A percentile compares a stretch with the other conserved stretches of the same genome.
Evolutionary conservation across 192 early-diverging fungal species (phyloP).

Genomic region (Podila epicladia): DNA sequence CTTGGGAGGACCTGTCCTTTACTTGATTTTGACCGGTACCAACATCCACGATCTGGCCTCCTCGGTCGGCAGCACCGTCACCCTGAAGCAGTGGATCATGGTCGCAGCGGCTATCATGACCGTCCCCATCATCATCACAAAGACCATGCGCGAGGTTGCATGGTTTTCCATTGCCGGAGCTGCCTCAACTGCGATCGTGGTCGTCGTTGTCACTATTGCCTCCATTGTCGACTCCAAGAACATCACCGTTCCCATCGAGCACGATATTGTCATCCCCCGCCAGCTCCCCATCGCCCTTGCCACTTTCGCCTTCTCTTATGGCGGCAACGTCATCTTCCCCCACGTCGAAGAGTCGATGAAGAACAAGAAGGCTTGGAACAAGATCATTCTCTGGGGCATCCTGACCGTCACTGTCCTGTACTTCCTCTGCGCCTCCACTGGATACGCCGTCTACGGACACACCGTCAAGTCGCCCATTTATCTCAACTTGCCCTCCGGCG

Average conservation of each 20-base stretch:
- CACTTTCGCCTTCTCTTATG: conserved; percentile 74
- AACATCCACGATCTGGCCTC: conserved; percentile 65
- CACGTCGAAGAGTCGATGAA: conserved; percentile 78
- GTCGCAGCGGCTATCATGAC: conserved; percentile 62
- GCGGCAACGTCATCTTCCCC: conserved; percentile 79
- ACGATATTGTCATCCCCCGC: conserved; percentile 56
- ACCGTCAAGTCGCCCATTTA: conserved; percentile 68
- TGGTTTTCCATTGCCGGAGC: conserved; percentile 69
- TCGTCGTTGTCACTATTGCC: conserved; percentile 65
- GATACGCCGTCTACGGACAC: conserved; percentile 73
- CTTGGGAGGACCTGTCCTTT: conserved; percentile 66
- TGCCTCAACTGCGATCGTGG: conserved; percentile 68
- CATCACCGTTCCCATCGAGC: conserved; percentile 17
- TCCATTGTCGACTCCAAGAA: conserved; percentile 58
- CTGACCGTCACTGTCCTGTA: conserved; percentile 70
- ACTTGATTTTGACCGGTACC: conserved; percentile 70
- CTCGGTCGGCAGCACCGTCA: conserved; percentile 51
- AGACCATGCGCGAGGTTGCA: conserved; percentile 77
- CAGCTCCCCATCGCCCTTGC: conserved; percentile 72
- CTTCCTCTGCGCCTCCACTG: conserved; percentile 64
- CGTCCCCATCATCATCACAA: conserved; percentile 71
- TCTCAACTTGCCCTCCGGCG: conserved; percentile 66
- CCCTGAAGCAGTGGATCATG: conserved; percentile 66
- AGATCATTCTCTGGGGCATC: conserved; percentile 61
- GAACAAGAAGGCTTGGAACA: conserved; percentile 65